These are phyloP conservation scores for Sarocladium oryzae DNA, from an alignment of 2,329 filamentous ascomycete species.

Conservation along the genomic window DNA sequence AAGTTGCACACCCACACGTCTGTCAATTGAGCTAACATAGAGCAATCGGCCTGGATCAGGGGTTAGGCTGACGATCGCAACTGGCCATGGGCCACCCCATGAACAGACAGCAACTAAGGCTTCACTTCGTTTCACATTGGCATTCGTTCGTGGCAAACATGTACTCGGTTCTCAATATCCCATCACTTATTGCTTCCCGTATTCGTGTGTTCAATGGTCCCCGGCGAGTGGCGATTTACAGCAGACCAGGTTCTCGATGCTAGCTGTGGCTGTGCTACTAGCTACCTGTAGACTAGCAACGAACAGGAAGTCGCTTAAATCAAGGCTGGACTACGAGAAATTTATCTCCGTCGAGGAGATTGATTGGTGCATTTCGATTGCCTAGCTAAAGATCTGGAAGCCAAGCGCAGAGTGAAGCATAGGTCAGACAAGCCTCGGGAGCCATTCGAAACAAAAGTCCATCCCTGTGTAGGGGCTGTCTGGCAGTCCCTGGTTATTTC, in stretches of 20 bases:
- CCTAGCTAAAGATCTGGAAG: not conserved
- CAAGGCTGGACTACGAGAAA: too few species aligned
- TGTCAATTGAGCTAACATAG: not conserved
- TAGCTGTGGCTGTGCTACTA: not conserved
- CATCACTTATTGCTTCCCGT: not conserved
- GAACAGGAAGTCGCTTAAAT: too few species aligned
- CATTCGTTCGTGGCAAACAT: not conserved
- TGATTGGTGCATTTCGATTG: too few species aligned
- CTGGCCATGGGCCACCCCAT: not conserved
- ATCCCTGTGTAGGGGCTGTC: too few species aligned
- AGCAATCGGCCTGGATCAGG: not conserved
- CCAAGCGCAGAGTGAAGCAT: constrained; percentile 2
- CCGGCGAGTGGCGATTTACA: not conserved
- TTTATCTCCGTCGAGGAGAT: too few species aligned
- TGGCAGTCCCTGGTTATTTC: not conserved
- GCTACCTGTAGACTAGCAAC: constrained; percentile 1
- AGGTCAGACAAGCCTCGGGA: not conserved
- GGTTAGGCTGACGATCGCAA: not conserved
- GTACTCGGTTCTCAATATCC: not conserved
- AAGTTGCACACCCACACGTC: not conserved
- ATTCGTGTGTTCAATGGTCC: not conserved
- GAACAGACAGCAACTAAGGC: not conserved
- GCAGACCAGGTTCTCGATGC: not conserved
- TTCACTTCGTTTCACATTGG: too few species aligned
- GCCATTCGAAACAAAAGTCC: not conserved